phyloP scores from a whole-genome alignment of 2,329 filamentous ascomycete species.

The Scedosporium apiospermum region DNA sequence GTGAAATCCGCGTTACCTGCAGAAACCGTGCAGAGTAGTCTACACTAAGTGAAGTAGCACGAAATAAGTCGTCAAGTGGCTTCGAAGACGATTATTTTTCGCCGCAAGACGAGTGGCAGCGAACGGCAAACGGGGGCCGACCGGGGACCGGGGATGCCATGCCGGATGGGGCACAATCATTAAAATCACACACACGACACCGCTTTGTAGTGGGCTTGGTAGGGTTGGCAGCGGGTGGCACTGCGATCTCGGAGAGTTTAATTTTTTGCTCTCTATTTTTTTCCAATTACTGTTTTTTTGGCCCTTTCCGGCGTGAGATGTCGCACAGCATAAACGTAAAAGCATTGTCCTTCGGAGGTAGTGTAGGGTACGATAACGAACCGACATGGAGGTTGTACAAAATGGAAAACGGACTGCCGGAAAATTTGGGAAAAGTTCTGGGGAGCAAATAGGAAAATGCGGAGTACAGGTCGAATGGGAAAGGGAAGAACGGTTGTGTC shows the following conservation, averaged over 20 bases:
- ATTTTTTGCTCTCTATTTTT: background rate
- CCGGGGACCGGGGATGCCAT: no score
- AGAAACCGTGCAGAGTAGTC: background rate
- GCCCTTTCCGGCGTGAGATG: background rate
- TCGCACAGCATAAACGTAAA: background rate
- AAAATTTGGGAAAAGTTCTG: background rate
- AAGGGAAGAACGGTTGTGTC: background rate
- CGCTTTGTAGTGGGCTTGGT: no score
- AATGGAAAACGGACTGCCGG: background rate
- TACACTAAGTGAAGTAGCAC: no score
- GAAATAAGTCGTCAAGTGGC: background rate
- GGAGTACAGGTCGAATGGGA: background rate
- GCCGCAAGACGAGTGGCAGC: background rate
- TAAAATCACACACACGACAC: no score
- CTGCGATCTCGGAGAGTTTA: slow-evolving; percentile 1
- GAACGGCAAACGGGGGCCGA: background rate
- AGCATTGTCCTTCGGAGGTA: background rate
- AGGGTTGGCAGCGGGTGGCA: background rate
- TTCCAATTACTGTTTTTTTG: background rate
- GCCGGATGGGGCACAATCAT: no score
- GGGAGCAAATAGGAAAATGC: background rate
- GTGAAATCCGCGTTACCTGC: background rate
- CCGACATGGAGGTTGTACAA: background rate
- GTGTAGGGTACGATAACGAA: background rate
- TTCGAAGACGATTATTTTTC: background rate